A percentile compares a stretch with the other conserved stretches of the same genome.
Evolutionary conservation across 1,139 yeast species (phyloP).

Genomic region (Saccharomyces pastorianus): DNA sequence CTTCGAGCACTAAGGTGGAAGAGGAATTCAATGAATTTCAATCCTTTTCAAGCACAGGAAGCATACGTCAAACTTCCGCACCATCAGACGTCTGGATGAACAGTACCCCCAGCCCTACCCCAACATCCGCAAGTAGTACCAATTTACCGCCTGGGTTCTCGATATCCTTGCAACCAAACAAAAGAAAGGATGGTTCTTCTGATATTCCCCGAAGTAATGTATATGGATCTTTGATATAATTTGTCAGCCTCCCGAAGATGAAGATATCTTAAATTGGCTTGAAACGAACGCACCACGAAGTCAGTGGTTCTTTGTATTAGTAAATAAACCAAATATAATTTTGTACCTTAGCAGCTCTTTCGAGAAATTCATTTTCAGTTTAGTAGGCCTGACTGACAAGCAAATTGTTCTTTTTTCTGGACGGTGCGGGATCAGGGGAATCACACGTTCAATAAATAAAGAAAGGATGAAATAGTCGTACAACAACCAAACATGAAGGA

Average conservation of each 20-base stretch:
- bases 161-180: slow-evolving; percentile 30
- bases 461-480: neutral
- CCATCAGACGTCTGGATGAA: neutral
- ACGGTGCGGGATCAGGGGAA: neutral
- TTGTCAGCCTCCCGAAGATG: neutral
- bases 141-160: slow-evolving; percentile 34
- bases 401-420: neutral
- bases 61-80: neutral
- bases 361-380: neutral
- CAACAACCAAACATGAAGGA: neutral
- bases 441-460: neutral
- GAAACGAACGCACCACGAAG: neutral
- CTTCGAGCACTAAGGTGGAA: neutral
- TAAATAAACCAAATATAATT: neutral
- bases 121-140: slow-evolving; percentile 3
- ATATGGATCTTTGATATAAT: neutral
- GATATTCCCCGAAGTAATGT: neutral
- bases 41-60: neutral
- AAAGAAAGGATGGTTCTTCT: slow-evolving; percentile 5
- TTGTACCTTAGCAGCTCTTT: neutral
- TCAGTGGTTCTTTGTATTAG: neutral
- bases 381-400: neutral
- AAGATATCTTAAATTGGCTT: neutral
- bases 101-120: slow-evolving; percentile 4
- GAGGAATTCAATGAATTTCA: neutral